These are phyloP conservation scores for Candida easanensis DNA, from an alignment of 805 yeast species.

Conservation along the genomic window DNA sequence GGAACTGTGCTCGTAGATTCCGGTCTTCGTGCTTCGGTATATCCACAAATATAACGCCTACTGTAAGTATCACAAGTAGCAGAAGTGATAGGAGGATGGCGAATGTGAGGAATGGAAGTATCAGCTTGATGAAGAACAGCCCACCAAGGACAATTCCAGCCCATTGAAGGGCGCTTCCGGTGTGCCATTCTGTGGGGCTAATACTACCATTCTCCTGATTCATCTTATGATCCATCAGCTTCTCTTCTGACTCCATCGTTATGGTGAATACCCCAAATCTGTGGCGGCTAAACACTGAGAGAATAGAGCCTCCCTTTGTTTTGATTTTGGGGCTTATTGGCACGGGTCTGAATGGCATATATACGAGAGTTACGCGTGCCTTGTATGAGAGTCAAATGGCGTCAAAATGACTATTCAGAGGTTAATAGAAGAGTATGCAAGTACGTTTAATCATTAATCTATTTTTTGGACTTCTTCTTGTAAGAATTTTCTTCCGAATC, in stretches of 20 bases:
- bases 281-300: too few relatives aligned
- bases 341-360: background rate
- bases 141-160: slow-evolving; percentile 7
- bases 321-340: background rate
- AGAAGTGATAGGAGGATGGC: slow-evolving; percentile 1
- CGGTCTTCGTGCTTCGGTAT: slow-evolving; percentile 10
- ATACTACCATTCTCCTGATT: too few relatives aligned
- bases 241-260: too few relatives aligned
- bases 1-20: slow-evolving; percentile 14
- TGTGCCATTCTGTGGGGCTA: background rate
- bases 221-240: too few relatives aligned
- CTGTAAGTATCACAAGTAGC: background rate
- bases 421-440: background rate
- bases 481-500: background rate
- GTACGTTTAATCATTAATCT: slow-evolving; percentile 1
- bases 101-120: slow-evolving; percentile 9
- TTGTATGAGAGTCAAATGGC: too few relatives aligned
- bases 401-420: too few relatives aligned
- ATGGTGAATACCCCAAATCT: too few relatives aligned
- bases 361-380: too few relatives aligned
- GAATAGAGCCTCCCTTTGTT: too few relatives aligned
- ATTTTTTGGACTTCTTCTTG: slow-evolving; percentile 8
- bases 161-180: background rate
- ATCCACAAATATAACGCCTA: slow-evolving; percentile 3
- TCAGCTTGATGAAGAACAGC: slow-evolving; percentile 8